Conservation (phyloP, 1,139 yeast species). For the Pichia norvegensis region DNA sequence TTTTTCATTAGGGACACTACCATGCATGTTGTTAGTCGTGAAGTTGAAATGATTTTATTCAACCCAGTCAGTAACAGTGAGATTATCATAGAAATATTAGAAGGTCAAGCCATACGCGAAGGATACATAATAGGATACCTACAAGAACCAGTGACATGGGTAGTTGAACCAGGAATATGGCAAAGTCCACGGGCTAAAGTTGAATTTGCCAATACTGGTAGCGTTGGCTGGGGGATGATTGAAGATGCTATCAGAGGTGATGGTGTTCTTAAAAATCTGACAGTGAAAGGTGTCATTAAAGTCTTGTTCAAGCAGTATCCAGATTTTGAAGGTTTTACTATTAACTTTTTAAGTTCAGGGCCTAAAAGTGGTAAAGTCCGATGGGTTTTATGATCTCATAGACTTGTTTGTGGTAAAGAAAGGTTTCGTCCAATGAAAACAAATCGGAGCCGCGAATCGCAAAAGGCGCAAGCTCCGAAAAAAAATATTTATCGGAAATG, state of each 20-base stretch:
- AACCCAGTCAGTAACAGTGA: conserved; percentile 45
- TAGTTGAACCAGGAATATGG: conserved; percentile 43
- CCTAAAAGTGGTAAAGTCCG: conserved; percentile 6
- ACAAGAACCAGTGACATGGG: conserved; percentile 31
- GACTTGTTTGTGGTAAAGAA: no score
- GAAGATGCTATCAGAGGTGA: conserved; percentile 44
- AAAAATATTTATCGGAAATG: neutral
- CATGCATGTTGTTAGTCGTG: conserved; percentile 45
- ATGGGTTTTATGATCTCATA: conserved; percentile 7
- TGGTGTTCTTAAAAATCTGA: conserved; percentile 34
- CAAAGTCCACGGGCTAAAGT: conserved; percentile 44
- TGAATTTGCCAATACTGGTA: conserved; percentile 31
- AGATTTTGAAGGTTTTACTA: conserved; percentile 4
- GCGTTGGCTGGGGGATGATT: conserved; percentile 43
- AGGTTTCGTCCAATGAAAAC: no score
- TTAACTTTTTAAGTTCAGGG: conserved; percentile 5
- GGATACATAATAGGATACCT: conserved; percentile 41
- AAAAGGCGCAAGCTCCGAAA: neutral
- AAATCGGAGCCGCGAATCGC: no score
- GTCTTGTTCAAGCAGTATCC: conserved; percentile 29
- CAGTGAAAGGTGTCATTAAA: conserved; percentile 32
- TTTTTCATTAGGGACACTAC: conserved; percentile 38
- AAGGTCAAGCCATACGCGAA: conserved; percentile 41
- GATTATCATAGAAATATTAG: conserved; percentile 33
- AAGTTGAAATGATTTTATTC: conserved; percentile 42